Conservation (phyloP, 495 filamentous ascomycete genomes). For the Cercophora samala region DNA sequence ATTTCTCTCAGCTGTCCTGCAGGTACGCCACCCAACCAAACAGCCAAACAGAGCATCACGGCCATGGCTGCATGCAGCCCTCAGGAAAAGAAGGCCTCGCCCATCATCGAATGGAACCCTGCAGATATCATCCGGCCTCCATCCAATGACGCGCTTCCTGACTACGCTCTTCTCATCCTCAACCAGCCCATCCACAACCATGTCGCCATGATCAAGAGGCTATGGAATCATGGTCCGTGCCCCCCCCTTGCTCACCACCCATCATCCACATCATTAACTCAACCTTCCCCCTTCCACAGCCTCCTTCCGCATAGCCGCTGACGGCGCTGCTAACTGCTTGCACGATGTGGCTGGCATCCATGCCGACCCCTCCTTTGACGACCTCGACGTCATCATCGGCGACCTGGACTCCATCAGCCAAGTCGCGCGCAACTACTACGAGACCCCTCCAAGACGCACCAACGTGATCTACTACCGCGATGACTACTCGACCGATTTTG, state of each 20-base stretch:
- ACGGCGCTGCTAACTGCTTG: slow-evolving; percentile 85
- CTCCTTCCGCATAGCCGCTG: slow-evolving; percentile 66
- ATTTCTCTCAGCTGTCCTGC: too few relatives aligned
- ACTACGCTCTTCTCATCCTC: slow-evolving; percentile 57
- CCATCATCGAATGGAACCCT: slow-evolving; percentile 50
- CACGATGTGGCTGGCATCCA: slow-evolving; percentile 50
- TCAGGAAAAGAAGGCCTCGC: background rate
- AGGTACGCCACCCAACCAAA: background rate
- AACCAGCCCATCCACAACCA: slow-evolving; percentile 66
- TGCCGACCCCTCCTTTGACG: slow-evolving; percentile 29
- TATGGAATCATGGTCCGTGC: slow-evolving; percentile 58
- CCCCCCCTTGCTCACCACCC: background rate
- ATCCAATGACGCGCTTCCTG: background rate
- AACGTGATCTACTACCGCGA: slow-evolving; percentile 63
- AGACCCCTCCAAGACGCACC: slow-evolving; percentile 41
- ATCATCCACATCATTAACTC: background rate
- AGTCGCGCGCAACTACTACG: slow-evolving; percentile 58
- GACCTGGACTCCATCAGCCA: slow-evolving; percentile 80
- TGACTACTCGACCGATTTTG: slow-evolving; percentile 78
- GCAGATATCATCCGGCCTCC: slow-evolving; percentile 36
- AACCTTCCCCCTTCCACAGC: slow-evolving; percentile 41
- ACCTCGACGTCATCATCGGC: slow-evolving; percentile 72
- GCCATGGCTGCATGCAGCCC: background rate
- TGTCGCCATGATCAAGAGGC: slow-evolving; percentile 43
- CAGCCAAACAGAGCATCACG: background rate